These are phyloP conservation scores for Lachnellula cervina DNA, from an alignment of 2,329 filamentous ascomycete species.

Conservation along the genomic window DNA sequence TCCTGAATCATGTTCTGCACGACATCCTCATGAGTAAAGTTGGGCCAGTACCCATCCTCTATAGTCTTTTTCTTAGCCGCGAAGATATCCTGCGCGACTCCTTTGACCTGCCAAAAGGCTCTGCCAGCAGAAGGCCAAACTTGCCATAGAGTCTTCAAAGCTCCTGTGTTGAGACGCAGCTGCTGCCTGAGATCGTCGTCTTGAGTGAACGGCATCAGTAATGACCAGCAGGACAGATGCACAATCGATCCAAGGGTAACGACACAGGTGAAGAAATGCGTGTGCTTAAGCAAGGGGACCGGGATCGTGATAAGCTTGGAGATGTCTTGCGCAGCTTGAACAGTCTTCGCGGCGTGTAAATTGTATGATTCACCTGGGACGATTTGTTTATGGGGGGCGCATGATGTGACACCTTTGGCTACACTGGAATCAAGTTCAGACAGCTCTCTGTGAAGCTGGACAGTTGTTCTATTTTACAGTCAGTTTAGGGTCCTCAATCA, in stretches of 20 bases:
- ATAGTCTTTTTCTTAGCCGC: conserved; percentile 26
- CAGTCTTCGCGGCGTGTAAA: conserved; percentile 69
- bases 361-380: conserved; percentile 37
- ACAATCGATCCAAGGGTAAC: conserved; percentile 73
- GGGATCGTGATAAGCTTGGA: conserved; percentile 69
- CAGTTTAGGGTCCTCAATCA: neutral
- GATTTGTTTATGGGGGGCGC: conserved; percentile 53
- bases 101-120: conserved; percentile 69
- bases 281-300: conserved; percentile 65
- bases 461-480: conserved; percentile 45
- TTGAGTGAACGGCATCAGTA: conserved; percentile 52
- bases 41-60: conserved; percentile 27
- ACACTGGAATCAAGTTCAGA: conserved; percentile 58
- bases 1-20: conserved; percentile 30
- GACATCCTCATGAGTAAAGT: conserved; percentile 28
- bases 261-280: conserved; percentile 76
- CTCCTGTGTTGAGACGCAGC: conserved; percentile 64
- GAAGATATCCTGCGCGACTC: conserved; percentile 68
- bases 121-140: conserved; percentile 38
- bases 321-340: conserved; percentile 72
- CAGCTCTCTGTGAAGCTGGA: conserved; percentile 73
- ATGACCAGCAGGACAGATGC: conserved; percentile 73
- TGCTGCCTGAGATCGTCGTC: conserved; percentile 65
- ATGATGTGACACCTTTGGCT: conserved; percentile 36
- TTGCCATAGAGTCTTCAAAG: conserved; percentile 15